Evolutionary conservation across 352 stramenopile genomes (phyloP).

Genomic region (Globisporangium cystogenes): DNA sequence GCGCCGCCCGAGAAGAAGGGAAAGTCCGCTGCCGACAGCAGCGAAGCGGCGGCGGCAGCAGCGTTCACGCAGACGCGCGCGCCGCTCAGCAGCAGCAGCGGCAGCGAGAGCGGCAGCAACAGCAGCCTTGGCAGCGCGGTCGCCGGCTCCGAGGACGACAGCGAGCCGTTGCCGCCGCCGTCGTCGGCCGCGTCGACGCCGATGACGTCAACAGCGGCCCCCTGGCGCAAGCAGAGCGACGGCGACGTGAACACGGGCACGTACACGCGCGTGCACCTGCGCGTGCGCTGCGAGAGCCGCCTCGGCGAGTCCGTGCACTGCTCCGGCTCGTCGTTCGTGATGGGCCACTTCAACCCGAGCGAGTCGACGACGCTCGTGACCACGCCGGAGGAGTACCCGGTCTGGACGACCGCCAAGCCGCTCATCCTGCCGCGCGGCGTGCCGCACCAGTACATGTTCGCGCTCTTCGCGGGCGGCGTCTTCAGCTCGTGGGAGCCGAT

Average conservation of each 20-base stretch:
- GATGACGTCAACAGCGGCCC: background rate
- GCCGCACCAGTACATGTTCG: conserved; percentile 89
- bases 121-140: conserved; percentile 14
- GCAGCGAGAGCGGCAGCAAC: conserved; percentile 13
- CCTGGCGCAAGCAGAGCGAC: conserved; percentile 1
- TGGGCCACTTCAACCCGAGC: conserved; percentile 86
- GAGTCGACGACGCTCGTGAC: conserved; percentile 94
- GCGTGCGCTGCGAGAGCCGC: conserved; percentile 59
- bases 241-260: conserved; percentile 77
- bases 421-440: conserved; percentile 88
- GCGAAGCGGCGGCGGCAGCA: conserved; percentile 4
- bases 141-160: conserved; percentile 11
- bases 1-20: conserved; percentile 16
- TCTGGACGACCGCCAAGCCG: conserved; percentile 93
- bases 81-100: conserved; percentile 10
- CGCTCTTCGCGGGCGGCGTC: conserved; percentile 77
- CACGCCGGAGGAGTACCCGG: conserved; percentile 93
- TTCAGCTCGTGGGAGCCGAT: conserved; percentile 85
- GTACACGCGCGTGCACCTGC: conserved; percentile 77
- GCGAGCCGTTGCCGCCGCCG: conserved; percentile 5
- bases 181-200: background rate
- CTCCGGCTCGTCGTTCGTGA: conserved; percentile 77
- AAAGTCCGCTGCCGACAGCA: conserved; percentile 5
- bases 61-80: conserved; percentile 4
- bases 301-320: conserved; percentile 76